Evolutionary conservation across 768 basidiomycete genomes (phyloP).

Genomic region (Sistotremastrum suecicum): DNA sequence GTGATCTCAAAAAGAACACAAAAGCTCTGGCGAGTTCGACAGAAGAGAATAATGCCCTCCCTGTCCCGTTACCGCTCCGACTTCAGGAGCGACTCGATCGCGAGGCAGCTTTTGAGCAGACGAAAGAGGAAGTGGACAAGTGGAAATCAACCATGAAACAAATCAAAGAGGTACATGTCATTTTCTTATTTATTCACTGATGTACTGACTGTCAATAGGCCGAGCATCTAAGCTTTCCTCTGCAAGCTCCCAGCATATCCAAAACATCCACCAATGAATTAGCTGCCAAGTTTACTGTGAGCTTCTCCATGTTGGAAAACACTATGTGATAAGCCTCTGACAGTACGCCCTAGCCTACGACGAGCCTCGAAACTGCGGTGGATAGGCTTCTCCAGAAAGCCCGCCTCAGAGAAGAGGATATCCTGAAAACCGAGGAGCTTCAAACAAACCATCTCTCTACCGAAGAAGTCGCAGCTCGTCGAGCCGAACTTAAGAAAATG

Average conservation of each 20-base stretch:
- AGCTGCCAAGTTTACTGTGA: constrained; percentile 73
- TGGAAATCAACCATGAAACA: constrained; percentile 88
- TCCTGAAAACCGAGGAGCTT: constrained; percentile 70
- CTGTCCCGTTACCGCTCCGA: constrained; percentile 77
- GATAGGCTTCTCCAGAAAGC: constrained; percentile 70
- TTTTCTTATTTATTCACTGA: background rate
- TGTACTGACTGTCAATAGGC: constrained; percentile 32
- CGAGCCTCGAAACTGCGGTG: constrained; percentile 72
- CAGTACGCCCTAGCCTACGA: constrained; percentile 46
- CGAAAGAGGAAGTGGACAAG: constrained; percentile 83
- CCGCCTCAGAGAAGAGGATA: constrained; percentile 68
- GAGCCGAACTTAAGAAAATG: constrained; percentile 72
- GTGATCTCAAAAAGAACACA: constrained; percentile 54
- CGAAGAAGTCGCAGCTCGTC: constrained; percentile 75
- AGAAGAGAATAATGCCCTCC: constrained; percentile 42
- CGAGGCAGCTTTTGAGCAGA: constrained; percentile 88
- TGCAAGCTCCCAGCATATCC: constrained; percentile 46
- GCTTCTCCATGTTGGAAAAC: constrained; percentile 1
- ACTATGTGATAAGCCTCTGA: background rate
- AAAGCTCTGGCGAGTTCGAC: constrained; percentile 43
- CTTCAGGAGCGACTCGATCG: constrained; percentile 84
- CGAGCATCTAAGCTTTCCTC: constrained; percentile 76
- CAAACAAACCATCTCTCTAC: constrained; percentile 68
- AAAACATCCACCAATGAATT: constrained; percentile 62
- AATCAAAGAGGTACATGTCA: constrained; percentile 59